A percentile compares a stretch with the other conserved stretches of the same genome.
Evolutionary conservation across 1,284 basidiomycete genomes (phyloP).

Genomic region (Tremellales sp.): DNA sequence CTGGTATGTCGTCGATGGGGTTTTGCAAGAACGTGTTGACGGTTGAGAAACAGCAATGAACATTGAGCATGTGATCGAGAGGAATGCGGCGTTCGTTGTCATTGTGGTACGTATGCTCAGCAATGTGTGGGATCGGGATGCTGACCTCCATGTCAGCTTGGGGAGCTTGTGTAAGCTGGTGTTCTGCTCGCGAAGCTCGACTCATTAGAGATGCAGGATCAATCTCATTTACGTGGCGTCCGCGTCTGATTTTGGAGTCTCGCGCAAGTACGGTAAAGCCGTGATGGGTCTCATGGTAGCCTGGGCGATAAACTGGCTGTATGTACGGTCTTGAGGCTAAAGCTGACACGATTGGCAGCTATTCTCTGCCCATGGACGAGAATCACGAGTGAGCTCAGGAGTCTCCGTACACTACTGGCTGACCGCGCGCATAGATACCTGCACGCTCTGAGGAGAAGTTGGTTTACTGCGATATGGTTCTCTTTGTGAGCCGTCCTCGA

Average conservation of each 20-base stretch:
- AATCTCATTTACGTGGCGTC: conserved; percentile 18
- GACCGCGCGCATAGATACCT: conserved; percentile 31
- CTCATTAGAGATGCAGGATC: conserved; percentile 15
- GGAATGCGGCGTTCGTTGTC: conserved; percentile 46
- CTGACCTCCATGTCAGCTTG: conserved; percentile 16
- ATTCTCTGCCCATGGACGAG: conserved; percentile 28
- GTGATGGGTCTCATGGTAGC: conserved; percentile 48
- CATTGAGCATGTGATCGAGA: conserved; percentile 50
- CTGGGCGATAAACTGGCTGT: conserved; percentile 50
- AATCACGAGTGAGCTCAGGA: conserved; percentile 22
- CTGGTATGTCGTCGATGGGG: conserved; percentile 31
- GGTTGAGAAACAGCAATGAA: conserved; percentile 39
- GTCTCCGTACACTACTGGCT: neutral
- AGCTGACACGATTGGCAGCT: conserved; percentile 15
- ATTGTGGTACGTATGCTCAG: conserved; percentile 33
- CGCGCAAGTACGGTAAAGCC: conserved; percentile 42
- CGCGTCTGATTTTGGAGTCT: conserved; percentile 22
- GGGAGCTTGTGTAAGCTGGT: conserved; percentile 27
- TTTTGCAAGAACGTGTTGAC: neutral
- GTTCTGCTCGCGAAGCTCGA: neutral
- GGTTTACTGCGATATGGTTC: conserved; percentile 45
- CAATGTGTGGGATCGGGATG: neutral
- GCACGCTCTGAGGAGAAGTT: conserved; percentile 48
- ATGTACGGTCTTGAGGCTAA: conserved; percentile 15
- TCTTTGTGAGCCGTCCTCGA: conserved; percentile 31